Base-by-base conservation (phyloP, 768 basidiomycete genomes). In the Russula sp. region DNA sequence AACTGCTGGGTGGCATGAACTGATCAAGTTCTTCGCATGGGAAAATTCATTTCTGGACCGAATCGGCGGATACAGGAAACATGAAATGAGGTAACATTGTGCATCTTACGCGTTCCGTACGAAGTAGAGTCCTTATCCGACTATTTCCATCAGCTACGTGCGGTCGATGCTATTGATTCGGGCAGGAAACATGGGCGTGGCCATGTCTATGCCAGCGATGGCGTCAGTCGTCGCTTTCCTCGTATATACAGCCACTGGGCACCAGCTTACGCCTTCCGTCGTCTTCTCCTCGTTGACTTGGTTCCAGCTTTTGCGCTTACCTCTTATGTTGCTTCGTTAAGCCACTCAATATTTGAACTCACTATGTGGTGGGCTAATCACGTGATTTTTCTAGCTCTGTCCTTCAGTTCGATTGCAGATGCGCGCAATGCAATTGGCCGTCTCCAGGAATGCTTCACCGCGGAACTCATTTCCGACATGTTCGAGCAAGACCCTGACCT, bases 21-120 rank as follows among this genome's bases (percentile, higher is more conserved):
- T 97, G 65, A 90, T 97, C 81, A 97, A 97, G 74, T 88, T 88
- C 73, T 95, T 95, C 74, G 86, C 90, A 7, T 94, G 92, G 92
- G 92, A 94, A 71, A 70, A 75, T 1, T 91, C 94, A 0, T 95
- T 93, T 74, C 79, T 96, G 26, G 77, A 84, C 18, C 84, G 88
- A 51, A 81, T 97, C 30, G 80, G 81, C 32, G 82, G 81, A 48
- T 89, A 88, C 71, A 80, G 95, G 57, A 77, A 76, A 55, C 81
- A 81, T 57, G 95, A 96, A 74, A 84, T 93, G 75, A 73, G 69
- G 81, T 82, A 18, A 40, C 59, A 72, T 67, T 66, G 8, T 42
- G 4, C 9, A 20, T 49, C 28, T 6, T 28, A 44, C 44, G 10
- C 34, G 11, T 34, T 11, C 34, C 11, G 11, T 34, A 16, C 44